Evolutionary conservation across 2,329 filamentous ascomycete genomes (phyloP).

Genomic region (Colletotrichum lini): DNA sequence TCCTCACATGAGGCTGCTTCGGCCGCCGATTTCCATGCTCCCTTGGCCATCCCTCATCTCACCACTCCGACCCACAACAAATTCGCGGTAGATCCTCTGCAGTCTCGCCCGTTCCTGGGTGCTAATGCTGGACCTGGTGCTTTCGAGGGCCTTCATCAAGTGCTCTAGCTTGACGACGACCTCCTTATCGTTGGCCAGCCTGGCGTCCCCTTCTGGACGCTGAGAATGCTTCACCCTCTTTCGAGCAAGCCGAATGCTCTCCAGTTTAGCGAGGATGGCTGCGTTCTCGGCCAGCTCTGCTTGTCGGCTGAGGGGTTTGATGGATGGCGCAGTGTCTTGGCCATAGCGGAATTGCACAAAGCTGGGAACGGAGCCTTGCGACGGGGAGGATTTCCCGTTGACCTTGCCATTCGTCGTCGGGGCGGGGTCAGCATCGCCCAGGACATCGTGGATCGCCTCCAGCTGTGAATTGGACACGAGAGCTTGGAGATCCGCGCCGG

Average conservation of each 20-base stretch:
- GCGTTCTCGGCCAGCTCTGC: conserved; percentile 80
- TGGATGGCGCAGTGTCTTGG: conserved; percentile 62
- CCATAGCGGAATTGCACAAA: conserved; percentile 92
- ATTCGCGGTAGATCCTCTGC: conserved; percentile 89
- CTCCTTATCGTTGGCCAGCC: conserved; percentile 67
- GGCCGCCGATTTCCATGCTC: conserved; percentile 90
- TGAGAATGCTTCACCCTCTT: conserved; percentile 59
- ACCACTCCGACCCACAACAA: conserved; percentile 91
- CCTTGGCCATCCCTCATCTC: conserved; percentile 96
- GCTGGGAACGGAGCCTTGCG: conserved; percentile 58
- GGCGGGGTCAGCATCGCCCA: conserved; percentile 68
- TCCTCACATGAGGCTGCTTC: conserved; percentile 90
- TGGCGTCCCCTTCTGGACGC: conserved; percentile 47
- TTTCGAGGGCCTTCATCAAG: conserved; percentile 81
- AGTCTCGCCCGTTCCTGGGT: conserved; percentile 81
- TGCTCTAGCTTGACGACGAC: conserved; percentile 90
- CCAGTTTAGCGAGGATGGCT: conserved; percentile 84
- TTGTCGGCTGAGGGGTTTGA: conserved; percentile 62
- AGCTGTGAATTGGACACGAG: conserved; percentile 96
- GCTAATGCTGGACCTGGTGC: conserved; percentile 87
- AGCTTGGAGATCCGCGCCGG: conserved; percentile 93
- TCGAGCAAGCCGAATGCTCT: conserved; percentile 81
- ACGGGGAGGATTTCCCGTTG: conserved; percentile 45
- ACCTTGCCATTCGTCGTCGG: conserved; percentile 54
- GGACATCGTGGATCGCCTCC: conserved; percentile 94